Percentiles rank a stretch among this genome's conserved stretches.
Evolutionary conservation across 2,329 filamentous ascomycete species (phyloP).

Genomic region (Verticillium zaregamsianum): DNA sequence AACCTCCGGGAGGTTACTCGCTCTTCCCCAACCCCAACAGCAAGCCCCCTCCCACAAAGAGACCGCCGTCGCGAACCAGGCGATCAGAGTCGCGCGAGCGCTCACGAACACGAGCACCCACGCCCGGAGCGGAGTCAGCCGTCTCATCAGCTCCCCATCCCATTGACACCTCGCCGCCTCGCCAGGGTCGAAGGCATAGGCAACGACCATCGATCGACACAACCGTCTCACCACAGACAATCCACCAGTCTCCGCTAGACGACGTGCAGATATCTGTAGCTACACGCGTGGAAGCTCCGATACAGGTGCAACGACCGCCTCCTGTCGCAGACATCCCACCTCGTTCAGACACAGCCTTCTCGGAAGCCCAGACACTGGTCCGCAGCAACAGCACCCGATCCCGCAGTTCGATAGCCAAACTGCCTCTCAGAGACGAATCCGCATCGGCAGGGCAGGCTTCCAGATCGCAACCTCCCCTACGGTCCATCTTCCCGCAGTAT

Average conservation of each 20-base stretch:
- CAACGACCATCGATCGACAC: slow-evolving; percentile 26
- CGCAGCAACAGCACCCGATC: slow-evolving; percentile 46
- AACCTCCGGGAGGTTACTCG: slow-evolving; percentile 47
- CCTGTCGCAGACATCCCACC: slow-evolving; percentile 37
- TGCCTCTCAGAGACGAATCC: slow-evolving; percentile 35
- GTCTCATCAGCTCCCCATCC: slow-evolving; percentile 19
- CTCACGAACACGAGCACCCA: slow-evolving; percentile 21
- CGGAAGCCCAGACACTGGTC: slow-evolving; percentile 45
- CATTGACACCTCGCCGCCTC: slow-evolving; percentile 14
- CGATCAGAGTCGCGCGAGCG: slow-evolving; percentile 31
- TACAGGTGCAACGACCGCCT: slow-evolving; percentile 32
- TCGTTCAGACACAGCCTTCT: slow-evolving; percentile 47
- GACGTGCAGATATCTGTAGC: slow-evolving; percentile 4
- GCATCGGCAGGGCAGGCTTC: slow-evolving; percentile 21
- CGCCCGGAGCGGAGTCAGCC: slow-evolving; percentile 27
- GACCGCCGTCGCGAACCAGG: slow-evolving; percentile 33
- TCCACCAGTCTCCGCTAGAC: slow-evolving; percentile 20
- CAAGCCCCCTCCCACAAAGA: slow-evolving; percentile 36
- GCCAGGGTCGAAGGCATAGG: slow-evolving; percentile 17
- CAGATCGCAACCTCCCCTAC: slow-evolving; percentile 37
- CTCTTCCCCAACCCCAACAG: slow-evolving; percentile 50
- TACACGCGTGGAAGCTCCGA: slow-evolving; percentile 1
- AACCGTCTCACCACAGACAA: slow-evolving; percentile 5
- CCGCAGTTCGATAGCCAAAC: slow-evolving; percentile 54
- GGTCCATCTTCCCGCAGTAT: slow-evolving; percentile 74